Evolutionary conservation across 2,329 filamentous ascomycete genomes (phyloP).

Genomic region (Apiospora arundinis): DNA sequence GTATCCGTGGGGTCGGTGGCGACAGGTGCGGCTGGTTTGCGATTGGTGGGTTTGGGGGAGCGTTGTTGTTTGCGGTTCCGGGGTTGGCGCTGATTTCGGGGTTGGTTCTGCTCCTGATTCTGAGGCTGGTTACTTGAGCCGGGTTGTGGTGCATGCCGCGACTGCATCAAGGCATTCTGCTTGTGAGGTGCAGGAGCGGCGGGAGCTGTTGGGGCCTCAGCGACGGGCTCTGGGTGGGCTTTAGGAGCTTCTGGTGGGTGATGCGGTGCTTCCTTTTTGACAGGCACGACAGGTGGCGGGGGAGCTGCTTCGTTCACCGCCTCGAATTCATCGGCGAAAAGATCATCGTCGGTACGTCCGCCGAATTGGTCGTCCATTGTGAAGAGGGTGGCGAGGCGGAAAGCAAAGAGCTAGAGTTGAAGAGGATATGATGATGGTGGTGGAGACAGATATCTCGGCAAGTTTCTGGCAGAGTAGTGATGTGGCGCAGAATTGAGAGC

Average conservation of each 20-base stretch:
- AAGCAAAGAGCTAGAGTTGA: not conserved
- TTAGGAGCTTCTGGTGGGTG: not conserved
- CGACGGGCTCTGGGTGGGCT: not conserved
- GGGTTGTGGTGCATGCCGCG: constrained; percentile 23
- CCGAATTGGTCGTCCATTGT: constrained; percentile 62
- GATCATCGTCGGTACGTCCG: constrained; percentile 66
- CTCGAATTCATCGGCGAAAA: constrained; percentile 69
- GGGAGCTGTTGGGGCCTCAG: not conserved
- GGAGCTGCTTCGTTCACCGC: constrained; percentile 49
- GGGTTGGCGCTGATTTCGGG: not conserved
- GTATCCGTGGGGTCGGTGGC: constrained; percentile 21
- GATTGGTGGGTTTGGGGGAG: constrained; percentile 20
- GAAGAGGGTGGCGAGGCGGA: not conserved
- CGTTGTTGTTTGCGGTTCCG: constrained; percentile 20
- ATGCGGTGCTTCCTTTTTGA: not conserved
- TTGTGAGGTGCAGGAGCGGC: not conserved
- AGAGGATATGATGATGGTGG: not conserved
- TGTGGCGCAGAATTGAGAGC: not conserved
- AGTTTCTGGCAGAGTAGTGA: no score
- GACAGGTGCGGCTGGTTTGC: constrained; percentile 22
- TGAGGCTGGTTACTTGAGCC: constrained; percentile 21
- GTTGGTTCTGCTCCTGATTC: constrained; percentile 26
- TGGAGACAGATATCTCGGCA: not conserved
- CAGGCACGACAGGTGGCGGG: not conserved
- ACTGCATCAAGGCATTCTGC: constrained; percentile 23